A percentile compares a stretch with the other conserved stretches of the same genome.
These are phyloP conservation scores for Teratosphaeria epicoccoides DNA, from an alignment of 2,329 filamentous ascomycete species.

Conservation along the genomic window DNA sequence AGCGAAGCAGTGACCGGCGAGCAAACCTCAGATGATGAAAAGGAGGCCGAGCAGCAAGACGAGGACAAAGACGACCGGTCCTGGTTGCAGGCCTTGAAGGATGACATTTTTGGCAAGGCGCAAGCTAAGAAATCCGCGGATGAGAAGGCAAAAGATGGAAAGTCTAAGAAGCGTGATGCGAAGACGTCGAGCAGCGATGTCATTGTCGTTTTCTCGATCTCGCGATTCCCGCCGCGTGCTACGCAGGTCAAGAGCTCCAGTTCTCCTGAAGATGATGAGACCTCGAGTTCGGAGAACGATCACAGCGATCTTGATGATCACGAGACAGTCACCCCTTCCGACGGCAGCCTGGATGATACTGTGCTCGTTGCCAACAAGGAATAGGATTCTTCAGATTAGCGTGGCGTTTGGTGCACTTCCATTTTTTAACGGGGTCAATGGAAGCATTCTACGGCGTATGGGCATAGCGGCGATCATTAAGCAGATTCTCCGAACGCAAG, in stretches of 20 bases:
- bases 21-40: conserved; percentile 16
- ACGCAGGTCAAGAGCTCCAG: background rate
- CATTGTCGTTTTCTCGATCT: background rate
- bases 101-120: background rate
- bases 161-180: background rate
- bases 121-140: background rate
- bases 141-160: background rate
- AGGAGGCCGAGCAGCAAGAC: background rate
- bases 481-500: too few species aligned
- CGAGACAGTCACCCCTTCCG: background rate
- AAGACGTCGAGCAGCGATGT: background rate
- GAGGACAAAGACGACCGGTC: background rate
- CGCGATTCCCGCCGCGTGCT: background rate
- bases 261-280: too few species aligned
- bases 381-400: background rate
- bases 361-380: background rate
- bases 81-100: background rate
- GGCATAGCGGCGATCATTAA: too few species aligned
- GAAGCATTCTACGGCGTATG: too few species aligned
- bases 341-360: background rate
- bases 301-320: background rate
- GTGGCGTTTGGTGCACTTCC: too few species aligned
- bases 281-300: background rate
- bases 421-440: background rate
- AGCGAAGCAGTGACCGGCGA: conserved; percentile 52